Evolutionary conservation across 192 early-diverging fungal genomes (phyloP).

Genomic region (Funneliformis mosseae): DNA sequence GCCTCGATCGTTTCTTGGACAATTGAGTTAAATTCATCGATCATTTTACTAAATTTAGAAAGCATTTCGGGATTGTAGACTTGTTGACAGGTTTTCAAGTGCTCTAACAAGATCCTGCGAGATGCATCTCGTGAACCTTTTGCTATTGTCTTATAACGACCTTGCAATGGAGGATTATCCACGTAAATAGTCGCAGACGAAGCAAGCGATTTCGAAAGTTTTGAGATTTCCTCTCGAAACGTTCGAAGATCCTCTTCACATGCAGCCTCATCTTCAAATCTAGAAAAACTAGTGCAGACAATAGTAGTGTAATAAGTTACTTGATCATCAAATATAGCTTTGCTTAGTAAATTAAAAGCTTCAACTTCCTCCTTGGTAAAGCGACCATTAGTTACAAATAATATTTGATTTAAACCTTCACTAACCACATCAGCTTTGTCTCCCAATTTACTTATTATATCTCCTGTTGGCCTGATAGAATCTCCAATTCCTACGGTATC

Average conservation of each 20-base stretch:
- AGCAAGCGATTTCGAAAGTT: neutral
- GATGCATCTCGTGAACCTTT: constrained; percentile 3
- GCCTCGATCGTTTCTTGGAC: neutral
- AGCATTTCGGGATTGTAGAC: constrained; percentile 10
- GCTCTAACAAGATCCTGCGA: neutral
- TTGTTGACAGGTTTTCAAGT: neutral
- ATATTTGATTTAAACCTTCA: constrained; percentile 28
- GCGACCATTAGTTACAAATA: constrained; percentile 13
- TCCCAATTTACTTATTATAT: constrained; percentile 2
- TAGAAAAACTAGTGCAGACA: neutral
- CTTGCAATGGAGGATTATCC: constrained; percentile 10
- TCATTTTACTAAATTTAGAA: neutral
- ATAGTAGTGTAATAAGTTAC: constrained; percentile 18
- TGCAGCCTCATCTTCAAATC: neutral
- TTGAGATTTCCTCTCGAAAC: neutral
- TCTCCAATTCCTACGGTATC: constrained; percentile 28
- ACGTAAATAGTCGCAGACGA: neutral
- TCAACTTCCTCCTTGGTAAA: constrained; percentile 6
- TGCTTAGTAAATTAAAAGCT: neutral
- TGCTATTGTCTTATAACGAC: neutral
- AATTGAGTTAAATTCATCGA: constrained; percentile 12
- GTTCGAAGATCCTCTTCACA: neutral
- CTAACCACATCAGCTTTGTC: neutral
- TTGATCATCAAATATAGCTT: constrained; percentile 12
- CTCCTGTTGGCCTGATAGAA: neutral